Evolutionary conservation across 305 asterid species (phyloP), one percentile per base, ranked within the genome.

Genomic region (Euphrasia arctica): DNA sequence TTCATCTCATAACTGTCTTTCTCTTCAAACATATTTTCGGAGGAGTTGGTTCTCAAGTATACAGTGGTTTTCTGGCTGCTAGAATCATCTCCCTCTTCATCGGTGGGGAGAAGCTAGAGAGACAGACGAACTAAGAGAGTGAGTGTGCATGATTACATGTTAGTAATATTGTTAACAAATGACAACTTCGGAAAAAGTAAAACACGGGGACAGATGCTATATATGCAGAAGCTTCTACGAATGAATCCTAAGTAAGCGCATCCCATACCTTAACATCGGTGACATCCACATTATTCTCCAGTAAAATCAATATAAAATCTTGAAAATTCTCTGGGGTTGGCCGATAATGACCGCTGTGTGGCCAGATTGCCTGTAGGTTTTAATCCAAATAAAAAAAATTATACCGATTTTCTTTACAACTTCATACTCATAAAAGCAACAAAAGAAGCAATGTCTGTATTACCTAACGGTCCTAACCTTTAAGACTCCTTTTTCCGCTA

Each of bases 311-410:
- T 49, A 75, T 49, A 75, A 83, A 77, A 60, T 85, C 87, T 41
- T 79, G 85, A 63, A 83, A 85, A 65, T 85, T 85, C 65, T 85
- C 92, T 13, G 81, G 84, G 58, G 89, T 85, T 4, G 92, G 89
- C 13, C 69, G 68, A 68, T 85, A 85, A 58, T 85, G 91, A 39
- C 91, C 91, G 36, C 91, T 85, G 82, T 85, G 91, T 60, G 91
- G 91, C 91, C 91, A 85, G 12, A 82, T 79, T 12, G 88, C 86
- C 82, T 25, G 49, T 43, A 34, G 5, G 41, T 34, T 34, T 4
- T 4, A 7, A 34, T 34, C 41, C 41, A 34, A 34, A 34, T 34
- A 34, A 34, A 34, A 34, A 34, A 34, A 0, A 18, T 25, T 25
- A 25, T 25, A 25, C 27, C 27, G 27, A 25, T 25, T 25, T 25